Base-by-base conservation (phyloP, 2,329 filamentous ascomycete species). In the Arthroderma uncinatum region DNA sequence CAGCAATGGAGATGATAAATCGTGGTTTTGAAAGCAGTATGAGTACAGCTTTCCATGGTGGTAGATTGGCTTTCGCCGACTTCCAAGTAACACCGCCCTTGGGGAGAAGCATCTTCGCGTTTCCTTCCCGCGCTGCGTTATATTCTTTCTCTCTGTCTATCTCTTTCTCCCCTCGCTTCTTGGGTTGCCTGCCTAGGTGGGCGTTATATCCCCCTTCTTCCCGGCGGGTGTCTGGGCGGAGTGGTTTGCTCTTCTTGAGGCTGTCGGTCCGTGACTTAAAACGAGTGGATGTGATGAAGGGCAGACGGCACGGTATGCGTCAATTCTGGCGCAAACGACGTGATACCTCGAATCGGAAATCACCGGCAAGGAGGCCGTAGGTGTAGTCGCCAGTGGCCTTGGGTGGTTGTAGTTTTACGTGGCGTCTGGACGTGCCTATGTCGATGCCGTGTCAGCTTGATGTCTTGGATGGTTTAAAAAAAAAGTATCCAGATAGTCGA, bases 1-100 rank as follows among this genome's bases (percentile, higher is more conserved):
- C 65, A 55, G 83, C 86, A 60, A 93, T 73, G 50, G 87, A 81
- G 56, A 93, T 74, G 61, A 96, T 76, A 63, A 94, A 86, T 57
- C 89, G 82, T 62, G 89, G 88, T 68, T 83, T 83, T 61, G 87
- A 88, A 61, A 94, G 68, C 65, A 89, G 82, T 47, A 80, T 76
- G 73, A 83, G 78, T 69, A 90, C 70, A 55, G 86, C 85, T 71
- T 89, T 82, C 64, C 83, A 84, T 58, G 89, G 86, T 44, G 90
- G 89, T 65, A 96, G 76, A 67, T 83, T 82, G 66, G 87, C 80
- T 76, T 83, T 87, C 64, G 91, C 86, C 63, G 88, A 86, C 79
- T 95, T 96, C 91, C 92, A 97, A 72, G 84, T 90, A 68, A 92
- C 81, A 70, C 89, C 88, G 71, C 87, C 87, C 75, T 95, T 95